Conservation (phyloP, 345 rosid genomes). For the Boechera stricta region DNA sequence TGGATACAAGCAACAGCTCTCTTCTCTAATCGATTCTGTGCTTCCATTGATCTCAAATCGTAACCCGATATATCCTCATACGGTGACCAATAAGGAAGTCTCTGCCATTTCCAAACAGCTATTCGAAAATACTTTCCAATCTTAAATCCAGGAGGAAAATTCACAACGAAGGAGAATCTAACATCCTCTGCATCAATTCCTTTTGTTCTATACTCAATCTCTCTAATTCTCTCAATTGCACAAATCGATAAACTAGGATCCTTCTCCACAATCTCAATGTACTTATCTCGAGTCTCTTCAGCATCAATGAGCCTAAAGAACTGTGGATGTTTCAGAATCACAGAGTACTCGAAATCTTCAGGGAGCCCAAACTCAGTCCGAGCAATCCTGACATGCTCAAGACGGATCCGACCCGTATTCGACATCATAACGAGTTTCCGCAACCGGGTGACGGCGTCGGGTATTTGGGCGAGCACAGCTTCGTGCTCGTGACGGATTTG, state of each 20-base stretch:
- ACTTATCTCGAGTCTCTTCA: conserved; percentile 76
- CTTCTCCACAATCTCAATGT: conserved; percentile 73
- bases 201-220: conserved; percentile 81
- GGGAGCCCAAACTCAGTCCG: conserved; percentile 84
- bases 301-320: conserved; percentile 74
- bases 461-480: conserved; percentile 65
- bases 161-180: conserved; percentile 80
- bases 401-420: conserved; percentile 68
- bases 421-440: conserved; percentile 89
- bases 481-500: conserved; percentile 75
- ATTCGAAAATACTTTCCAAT: conserved; percentile 84
- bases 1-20: conserved; percentile 92
- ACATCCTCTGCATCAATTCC: conserved; percentile 84
- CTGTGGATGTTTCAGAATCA: conserved; percentile 68
- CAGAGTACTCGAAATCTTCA: conserved; percentile 88
- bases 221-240: conserved; percentile 81
- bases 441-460: conserved; percentile 66
- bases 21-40: conserved; percentile 94
- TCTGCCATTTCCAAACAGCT: conserved; percentile 98
- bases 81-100: conserved; percentile 94
- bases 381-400: conserved; percentile 86
- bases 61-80: conserved; percentile 87
- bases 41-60: conserved; percentile 87
- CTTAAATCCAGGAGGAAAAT: conserved; percentile 95
- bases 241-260: conserved; percentile 64